These are phyloP conservation scores for Lavandula angustifolia DNA, from an alignment of 257 asterid species.

Conservation along the genomic window DNA sequence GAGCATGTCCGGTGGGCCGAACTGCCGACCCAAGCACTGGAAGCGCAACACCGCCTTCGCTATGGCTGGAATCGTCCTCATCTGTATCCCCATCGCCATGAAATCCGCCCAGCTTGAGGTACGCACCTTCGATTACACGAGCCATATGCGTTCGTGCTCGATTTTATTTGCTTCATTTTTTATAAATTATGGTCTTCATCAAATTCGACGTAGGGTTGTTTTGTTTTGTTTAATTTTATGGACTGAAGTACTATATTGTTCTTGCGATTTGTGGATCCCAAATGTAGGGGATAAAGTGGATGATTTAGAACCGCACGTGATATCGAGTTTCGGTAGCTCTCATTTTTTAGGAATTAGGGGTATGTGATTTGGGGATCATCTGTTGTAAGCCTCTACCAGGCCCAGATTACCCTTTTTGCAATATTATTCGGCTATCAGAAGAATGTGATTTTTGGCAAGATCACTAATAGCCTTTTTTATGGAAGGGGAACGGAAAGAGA, in stretches of 20 bases:
- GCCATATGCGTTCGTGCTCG: neutral
- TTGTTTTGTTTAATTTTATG: neutral
- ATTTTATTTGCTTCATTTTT: neutral
- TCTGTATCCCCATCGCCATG: slow-evolving; percentile 88
- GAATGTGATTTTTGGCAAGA: neutral
- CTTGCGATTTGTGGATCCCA: neutral
- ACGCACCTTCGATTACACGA: neutral
- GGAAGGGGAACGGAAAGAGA: neutral
- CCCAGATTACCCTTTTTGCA: neutral
- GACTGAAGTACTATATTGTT: neutral
- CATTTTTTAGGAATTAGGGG: neutral
- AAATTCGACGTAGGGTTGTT: neutral
- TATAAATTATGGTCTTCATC: neutral
- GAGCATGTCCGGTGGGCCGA: slow-evolving; percentile 90
- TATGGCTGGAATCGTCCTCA: slow-evolving; percentile 76
- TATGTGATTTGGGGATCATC: neutral
- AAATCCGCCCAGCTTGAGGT: slow-evolving; percentile 93
- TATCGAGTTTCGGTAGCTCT: neutral
- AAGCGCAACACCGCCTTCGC: slow-evolving; percentile 95
- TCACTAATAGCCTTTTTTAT: neutral
- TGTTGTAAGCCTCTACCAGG: too few relatives aligned
- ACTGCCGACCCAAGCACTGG: slow-evolving; percentile 96
- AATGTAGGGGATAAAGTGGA: too few relatives aligned
- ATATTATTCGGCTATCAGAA: neutral
- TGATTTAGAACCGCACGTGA: neutral